Percentiles rank a stretch among this genome's conserved stretches.
Evolutionary conservation across 495 filamentous ascomycete species (phyloP).

Genomic region (Penicillium riverlandense): DNA sequence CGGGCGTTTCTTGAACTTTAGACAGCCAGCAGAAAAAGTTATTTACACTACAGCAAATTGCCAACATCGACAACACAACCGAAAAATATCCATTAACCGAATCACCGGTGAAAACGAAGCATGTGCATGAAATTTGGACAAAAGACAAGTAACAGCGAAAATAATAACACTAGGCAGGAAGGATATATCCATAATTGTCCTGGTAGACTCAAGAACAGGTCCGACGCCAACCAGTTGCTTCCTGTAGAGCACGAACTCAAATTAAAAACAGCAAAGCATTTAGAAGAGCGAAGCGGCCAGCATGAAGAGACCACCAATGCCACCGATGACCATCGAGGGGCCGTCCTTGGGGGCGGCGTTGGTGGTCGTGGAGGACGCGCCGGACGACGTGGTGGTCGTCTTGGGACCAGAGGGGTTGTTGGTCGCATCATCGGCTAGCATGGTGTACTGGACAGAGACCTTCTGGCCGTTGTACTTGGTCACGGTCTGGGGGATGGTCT

Average conservation of each 20-base stretch:
- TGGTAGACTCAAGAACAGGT: too few relatives aligned
- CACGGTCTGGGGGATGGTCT: conserved; percentile 42
- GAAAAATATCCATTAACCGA: conserved; percentile 5
- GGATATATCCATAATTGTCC: background rate
- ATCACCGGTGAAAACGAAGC: conserved; percentile 4
- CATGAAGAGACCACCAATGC: conserved; percentile 20
- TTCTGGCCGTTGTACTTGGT: conserved; percentile 46
- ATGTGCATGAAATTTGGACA: conserved; percentile 11
- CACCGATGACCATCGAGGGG: conserved; percentile 12
- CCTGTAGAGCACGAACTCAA: background rate
- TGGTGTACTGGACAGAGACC: conserved; percentile 48
- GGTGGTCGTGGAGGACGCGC: conserved; percentile 21
- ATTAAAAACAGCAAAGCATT: background rate
- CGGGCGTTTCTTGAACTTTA: too few relatives aligned
- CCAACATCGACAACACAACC: background rate
- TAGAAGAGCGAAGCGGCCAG: conserved; percentile 19
- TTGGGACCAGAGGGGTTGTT: conserved; percentile 42
- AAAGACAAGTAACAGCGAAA: conserved; percentile 2
- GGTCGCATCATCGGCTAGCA: conserved; percentile 40
- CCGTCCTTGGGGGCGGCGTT: conserved; percentile 20
- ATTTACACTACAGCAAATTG: too few relatives aligned
- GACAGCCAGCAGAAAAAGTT: too few relatives aligned
- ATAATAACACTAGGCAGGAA: background rate
- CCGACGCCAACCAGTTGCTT: background rate
- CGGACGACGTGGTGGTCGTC: conserved; percentile 18